Evolutionary conservation across 768 basidiomycete species (phyloP).

Genomic region (Sporobolomyces roseus): DNA sequence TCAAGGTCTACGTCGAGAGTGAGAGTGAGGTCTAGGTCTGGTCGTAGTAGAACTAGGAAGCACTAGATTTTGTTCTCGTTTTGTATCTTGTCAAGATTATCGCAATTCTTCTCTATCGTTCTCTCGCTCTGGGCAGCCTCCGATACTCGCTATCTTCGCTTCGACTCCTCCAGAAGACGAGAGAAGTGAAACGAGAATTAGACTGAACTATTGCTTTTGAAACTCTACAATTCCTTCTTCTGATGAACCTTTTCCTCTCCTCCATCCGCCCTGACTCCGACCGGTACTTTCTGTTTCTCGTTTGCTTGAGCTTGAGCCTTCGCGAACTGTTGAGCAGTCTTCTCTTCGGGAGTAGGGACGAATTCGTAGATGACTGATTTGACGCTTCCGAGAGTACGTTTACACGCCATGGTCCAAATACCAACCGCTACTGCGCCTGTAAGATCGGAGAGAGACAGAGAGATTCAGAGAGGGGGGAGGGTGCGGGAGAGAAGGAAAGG

Average conservation of each 20-base stretch:
- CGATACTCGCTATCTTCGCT: no score
- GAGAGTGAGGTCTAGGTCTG: no score
- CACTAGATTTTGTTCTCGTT: no score
- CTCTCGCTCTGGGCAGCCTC: no score
- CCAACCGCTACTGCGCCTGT: constrained; percentile 87
- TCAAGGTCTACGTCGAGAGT: no score
- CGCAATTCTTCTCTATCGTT: no score
- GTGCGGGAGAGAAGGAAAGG: no score
- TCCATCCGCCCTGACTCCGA: constrained; percentile 9
- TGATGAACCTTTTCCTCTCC: constrained; percentile 32
- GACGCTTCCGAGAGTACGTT: constrained; percentile 71
- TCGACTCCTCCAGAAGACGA: no score
- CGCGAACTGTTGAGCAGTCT: constrained; percentile 29
- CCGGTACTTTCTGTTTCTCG: constrained; percentile 17
- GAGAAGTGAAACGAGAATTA: no score
- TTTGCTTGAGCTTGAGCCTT: neutral
- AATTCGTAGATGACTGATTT: constrained; percentile 70
- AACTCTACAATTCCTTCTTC: constrained; percentile 19
- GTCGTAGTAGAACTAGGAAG: no score
- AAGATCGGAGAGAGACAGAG: neutral
- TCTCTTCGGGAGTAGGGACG: constrained; percentile 27
- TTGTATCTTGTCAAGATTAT: no score
- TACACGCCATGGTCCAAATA: constrained; percentile 93
- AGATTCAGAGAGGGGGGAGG: neutral
- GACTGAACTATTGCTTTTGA: neutral